Evolutionary conservation across 176 grass and related monocot species (phyloP).

Genomic region (Urochloa ruziziensis): DNA sequence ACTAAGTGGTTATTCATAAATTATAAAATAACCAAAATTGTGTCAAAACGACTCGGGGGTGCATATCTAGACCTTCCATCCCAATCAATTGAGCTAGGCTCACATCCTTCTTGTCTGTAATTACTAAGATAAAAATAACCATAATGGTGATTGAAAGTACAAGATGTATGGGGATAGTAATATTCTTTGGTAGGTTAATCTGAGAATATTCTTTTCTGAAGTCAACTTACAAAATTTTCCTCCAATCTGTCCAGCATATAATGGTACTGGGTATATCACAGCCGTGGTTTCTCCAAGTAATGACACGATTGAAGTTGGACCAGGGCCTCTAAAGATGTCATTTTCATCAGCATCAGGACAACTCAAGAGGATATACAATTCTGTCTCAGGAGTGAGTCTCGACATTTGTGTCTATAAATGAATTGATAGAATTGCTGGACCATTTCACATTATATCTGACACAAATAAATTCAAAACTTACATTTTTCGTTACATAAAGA

Average conservation of each 20-base stretch:
- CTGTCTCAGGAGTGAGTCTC: conserved; percentile 64
- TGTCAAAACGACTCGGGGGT: too few species aligned
- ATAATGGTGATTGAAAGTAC: not conserved
- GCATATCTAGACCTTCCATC: too few species aligned
- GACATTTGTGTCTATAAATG: not conserved
- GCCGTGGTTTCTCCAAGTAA: conserved; percentile 39
- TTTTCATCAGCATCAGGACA: conserved; percentile 76
- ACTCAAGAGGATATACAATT: conserved; percentile 62
- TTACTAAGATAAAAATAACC: not conserved
- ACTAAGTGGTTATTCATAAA: too few species aligned
- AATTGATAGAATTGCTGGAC: not conserved
- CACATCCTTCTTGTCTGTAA: not conserved
- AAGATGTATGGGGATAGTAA: not conserved
- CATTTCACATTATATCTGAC: not conserved
- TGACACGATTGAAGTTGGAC: conserved; percentile 71
- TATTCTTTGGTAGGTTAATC: not conserved
- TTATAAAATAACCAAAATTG: too few species aligned
- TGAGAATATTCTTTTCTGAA: not conserved
- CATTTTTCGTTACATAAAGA: not conserved
- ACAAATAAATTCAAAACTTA: not conserved
- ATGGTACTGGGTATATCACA: conserved; percentile 27
- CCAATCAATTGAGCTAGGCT: too few species aligned
- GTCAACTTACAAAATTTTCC: not conserved
- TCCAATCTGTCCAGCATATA: conserved; percentile 28
- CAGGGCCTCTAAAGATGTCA: conserved; percentile 77